Base-by-base conservation (phyloP, 2,329 filamentous ascomycete genomes). In the Trichoderma simmonsii region DNA sequence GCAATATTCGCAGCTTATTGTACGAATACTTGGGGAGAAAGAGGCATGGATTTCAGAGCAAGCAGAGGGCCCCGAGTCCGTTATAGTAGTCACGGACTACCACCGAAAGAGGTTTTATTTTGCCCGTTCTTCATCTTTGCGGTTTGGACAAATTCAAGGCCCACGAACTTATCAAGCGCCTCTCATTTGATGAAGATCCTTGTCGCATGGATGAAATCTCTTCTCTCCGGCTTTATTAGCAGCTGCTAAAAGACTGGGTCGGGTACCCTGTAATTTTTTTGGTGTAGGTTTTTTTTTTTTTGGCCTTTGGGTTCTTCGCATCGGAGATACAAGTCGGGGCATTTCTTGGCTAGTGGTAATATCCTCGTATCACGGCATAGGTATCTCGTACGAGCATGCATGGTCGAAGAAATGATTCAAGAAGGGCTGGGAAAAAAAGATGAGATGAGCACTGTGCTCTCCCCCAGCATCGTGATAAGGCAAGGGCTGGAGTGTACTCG, bases 221-320 rank as follows among this genome's bases (percentile, higher is more conserved):
- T 71, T 62, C 43, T 59, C 51, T 39, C 69, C 70, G 56, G 43
- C 39, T 72, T 57, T 63, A 60, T 54, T 54, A 71, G 62, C 70
- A 72, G 70, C 32, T 68, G 70, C 70, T 68, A 68, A 68, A 68
- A 68, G 26, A 72, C 39, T 63, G 63, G 70, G 70, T 54, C 59
- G n/a, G 11, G 43, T 24, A 70, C 59, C 60, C 60, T 64, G 66
- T 61, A 67, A 67, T 36, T n/a, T 51, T 51, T 48, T 24, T 51
- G 15, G 39, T n/a, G 39, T 43, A n/a, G 3, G 4, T 34, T 65
- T 34, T 24, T 43, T 34, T 65, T 34, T 24, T 43, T 48, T 62
- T 30, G 30, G 26, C 18, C 15, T 28, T 32, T 48, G 32, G 34
- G 6, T 54, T 36, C 34, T 18, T 43, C 32, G 21, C 28, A 32